phyloP scores from a whole-genome alignment of 1,284 basidiomycete species.

The Phenoliferia sp. region DNA sequence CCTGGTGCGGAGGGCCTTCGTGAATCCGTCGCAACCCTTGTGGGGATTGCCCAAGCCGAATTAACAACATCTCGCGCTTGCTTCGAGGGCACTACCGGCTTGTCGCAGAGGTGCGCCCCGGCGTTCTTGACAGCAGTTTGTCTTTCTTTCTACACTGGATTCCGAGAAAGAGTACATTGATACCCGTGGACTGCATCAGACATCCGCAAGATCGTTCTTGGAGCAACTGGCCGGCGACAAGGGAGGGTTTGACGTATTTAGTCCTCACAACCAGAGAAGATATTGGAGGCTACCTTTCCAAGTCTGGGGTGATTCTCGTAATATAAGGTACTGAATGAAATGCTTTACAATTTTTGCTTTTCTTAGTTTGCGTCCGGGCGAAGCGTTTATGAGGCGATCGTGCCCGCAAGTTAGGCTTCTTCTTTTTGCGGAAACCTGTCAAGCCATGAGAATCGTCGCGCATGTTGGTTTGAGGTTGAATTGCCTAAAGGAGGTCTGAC shows the following conservation, averaged over 20 bases:
- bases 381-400: too few relatives aligned
- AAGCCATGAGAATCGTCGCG: too few relatives aligned
- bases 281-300: constrained; percentile 84
- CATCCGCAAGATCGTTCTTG: constrained; percentile 66
- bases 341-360: too few relatives aligned
- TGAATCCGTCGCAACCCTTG: constrained; percentile 29
- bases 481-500: too few relatives aligned
- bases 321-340: constrained; percentile 7
- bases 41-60: constrained; percentile 31
- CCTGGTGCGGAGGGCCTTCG: constrained; percentile 18
- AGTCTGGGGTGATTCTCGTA: constrained; percentile 58
- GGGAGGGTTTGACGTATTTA: constrained; percentile 77
- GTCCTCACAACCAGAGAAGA: constrained; percentile 60
- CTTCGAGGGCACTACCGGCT: constrained; percentile 28
- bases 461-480: too few relatives aligned
- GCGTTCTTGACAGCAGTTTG: constrained; percentile 25
- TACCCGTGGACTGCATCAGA: constrained; percentile 1
- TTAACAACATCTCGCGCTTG: constrained; percentile 23
- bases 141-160: background rate
- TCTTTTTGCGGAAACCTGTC: too few relatives aligned
- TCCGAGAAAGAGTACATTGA: background rate
- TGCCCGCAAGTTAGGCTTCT: too few relatives aligned
- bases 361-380: too few relatives aligned
- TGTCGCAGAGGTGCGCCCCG: constrained; percentile 18
- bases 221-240: constrained; percentile 58